Evolutionary conservation across 192 early-diverging fungal genomes (phyloP).

Genomic region (Mortierella antarctica): DNA sequence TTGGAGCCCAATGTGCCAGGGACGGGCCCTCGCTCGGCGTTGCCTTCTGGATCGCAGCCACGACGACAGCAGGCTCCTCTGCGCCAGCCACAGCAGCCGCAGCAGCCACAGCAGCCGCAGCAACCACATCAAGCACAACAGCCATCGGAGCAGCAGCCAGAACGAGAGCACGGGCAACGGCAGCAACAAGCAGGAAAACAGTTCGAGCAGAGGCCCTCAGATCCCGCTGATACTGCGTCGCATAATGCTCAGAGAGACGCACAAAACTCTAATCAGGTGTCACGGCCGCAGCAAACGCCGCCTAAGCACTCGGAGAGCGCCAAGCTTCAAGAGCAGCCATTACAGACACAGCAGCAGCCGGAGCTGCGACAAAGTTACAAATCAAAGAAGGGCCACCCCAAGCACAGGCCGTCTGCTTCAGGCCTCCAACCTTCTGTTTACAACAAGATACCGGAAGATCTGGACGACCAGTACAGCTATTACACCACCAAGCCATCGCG

Average conservation of each 20-base stretch:
- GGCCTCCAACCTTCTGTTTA: no score
- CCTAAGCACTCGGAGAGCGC: no score
- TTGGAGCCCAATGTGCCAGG: constrained; percentile 1
- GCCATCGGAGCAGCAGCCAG: constrained; percentile 1
- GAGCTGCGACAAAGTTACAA: no score
- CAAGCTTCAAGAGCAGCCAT: no score
- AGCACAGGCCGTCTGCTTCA: no score
- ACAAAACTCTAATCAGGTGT: no score
- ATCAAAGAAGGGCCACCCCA: no score
- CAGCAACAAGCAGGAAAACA: background rate
- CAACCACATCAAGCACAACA: constrained; percentile 8
- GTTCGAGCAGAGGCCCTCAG: background rate
- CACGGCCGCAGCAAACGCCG: no score
- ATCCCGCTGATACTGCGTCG: no score
- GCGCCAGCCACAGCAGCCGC: constrained; percentile 1
- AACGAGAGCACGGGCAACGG: background rate
- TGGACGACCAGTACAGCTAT: constrained; percentile 18
- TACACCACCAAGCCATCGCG: constrained; percentile 3
- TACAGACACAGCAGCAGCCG: no score
- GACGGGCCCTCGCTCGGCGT: no score
- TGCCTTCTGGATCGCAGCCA: background rate
- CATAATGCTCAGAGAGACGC: no score
- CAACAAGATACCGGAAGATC: background rate
- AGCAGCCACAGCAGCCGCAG: constrained; percentile 12
- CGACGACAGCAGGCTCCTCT: constrained; percentile 2